Evolutionary conservation across 129 eudicot genomes (phyloP), one percentile per base, ranked within the genome.

Genomic region (Apium graveolens): DNA sequence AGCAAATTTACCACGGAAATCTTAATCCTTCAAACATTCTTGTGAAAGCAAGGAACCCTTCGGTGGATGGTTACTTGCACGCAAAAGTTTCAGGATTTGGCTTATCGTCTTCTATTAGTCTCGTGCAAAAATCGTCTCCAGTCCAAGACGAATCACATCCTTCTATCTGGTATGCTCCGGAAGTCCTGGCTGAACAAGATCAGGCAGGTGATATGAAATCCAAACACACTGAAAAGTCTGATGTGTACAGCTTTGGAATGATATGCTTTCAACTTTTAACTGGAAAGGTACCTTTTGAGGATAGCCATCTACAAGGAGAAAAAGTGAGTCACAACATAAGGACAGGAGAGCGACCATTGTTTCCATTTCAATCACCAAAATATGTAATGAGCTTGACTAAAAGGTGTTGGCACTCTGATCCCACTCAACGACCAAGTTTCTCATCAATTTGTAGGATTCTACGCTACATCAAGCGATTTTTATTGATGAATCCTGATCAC

Each of bases 221-320:
- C 27, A 85, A 81, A 73, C 43, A 83, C 73, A 79, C 84, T 7
- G 87, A 87, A 69, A 90, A 90, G 43, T 75, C 88, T n/a, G 95
- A 90, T 63, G 90, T 90, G 42, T 90, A 90, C 65, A 87, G 95
- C 77, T 90, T 85, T 74, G 90, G 88, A 51, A 87, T 90, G 95
- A 80, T 90, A 9, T 85, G 91, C 80, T 90, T 90, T 43, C 85
- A 90, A 83, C 81, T 87, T 73, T 39, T 90, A 49, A 90, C 91
- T 0, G 95, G 95, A n/a, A 90, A 90, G 76, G 90, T 90, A 45
- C 95, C 95, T 13, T 87, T 90, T 42, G 91, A 87, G 74, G 91
- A 90, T 76, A 32, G 82, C 35, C 95, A 90, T 80, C 90, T 90
- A 11, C 95, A 90, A 80, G 95, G 94, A 37, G 91, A 90, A 35